These are phyloP conservation scores for Meripilus lineatus DNA, from an alignment of 1,284 basidiomycete genomes.

Conservation along the genomic window DNA sequence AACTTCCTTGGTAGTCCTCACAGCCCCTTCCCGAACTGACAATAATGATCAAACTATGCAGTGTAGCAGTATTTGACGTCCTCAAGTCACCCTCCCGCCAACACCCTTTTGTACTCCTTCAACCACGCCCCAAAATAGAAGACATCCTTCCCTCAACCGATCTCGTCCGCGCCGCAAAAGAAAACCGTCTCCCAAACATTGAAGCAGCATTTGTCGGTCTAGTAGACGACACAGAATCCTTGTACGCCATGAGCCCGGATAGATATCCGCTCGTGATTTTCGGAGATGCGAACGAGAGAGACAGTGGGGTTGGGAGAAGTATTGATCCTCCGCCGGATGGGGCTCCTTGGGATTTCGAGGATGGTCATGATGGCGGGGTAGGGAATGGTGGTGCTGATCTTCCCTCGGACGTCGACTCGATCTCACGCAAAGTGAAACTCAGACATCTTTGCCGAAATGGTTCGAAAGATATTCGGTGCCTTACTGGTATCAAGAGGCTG, in stretches of 20 bases:
- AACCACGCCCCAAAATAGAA: conserved; percentile 66
- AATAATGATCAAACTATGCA: conserved; percentile 22
- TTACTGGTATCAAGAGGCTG: conserved; percentile 53
- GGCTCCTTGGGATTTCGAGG: conserved; percentile 14
- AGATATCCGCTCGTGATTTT: conserved; percentile 75
- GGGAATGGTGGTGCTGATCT: conserved; percentile 26
- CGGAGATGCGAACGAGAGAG: conserved; percentile 36
- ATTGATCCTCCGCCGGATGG: conserved; percentile 33
- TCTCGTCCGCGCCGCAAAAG: conserved; percentile 29
- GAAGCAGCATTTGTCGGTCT: conserved; percentile 71
- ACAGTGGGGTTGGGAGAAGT: conserved; percentile 18
- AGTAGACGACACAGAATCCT: conserved; percentile 62
- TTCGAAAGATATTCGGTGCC: conserved; percentile 47
- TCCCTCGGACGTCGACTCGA: conserved; percentile 37
- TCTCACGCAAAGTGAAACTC: conserved; percentile 35
- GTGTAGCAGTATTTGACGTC: conserved; percentile 79
- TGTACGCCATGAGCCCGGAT: conserved; percentile 75
- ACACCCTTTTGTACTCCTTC: conserved; percentile 71
- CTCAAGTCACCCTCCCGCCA: conserved; percentile 41
- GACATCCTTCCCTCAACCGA: conserved; percentile 52
- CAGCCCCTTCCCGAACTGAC: background rate
- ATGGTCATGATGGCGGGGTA: too few relatives aligned
- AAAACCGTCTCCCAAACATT: conserved; percentile 39
- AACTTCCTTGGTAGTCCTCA: background rate
- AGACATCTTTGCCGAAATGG: conserved; percentile 31